These are phyloP conservation scores for Purpureocillium takamizusanense DNA, from an alignment of 2,329 filamentous ascomycete species.

Conservation along the genomic window DNA sequence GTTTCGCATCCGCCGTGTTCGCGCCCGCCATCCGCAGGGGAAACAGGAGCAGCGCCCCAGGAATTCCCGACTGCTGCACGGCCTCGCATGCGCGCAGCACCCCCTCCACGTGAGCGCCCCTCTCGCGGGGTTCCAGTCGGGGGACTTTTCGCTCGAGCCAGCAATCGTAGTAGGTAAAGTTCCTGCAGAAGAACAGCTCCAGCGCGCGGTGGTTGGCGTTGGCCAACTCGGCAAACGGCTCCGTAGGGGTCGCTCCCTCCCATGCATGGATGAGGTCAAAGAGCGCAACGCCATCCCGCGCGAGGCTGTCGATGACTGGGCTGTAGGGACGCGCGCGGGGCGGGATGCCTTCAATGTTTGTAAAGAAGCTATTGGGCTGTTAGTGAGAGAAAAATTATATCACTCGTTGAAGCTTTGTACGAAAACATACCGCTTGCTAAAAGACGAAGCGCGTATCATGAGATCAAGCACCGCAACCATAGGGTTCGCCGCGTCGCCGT, in stretches of 20 bases:
- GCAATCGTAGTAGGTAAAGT: constrained; percentile 13
- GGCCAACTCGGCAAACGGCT: constrained; percentile 2
- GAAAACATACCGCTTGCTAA: constrained; percentile 10
- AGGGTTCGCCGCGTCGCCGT: background rate
- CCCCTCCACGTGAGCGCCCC: background rate
- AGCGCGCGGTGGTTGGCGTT: constrained; percentile 9
- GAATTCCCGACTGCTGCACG: constrained; percentile 5
- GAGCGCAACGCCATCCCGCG: constrained; percentile 5
- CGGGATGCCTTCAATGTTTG: constrained; percentile 7
- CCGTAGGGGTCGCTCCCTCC: background rate
- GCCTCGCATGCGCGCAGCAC: too few species aligned
- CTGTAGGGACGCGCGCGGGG: background rate
- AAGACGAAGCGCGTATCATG: constrained; percentile 8
- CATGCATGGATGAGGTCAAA: background rate
- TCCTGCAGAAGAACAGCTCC: constrained; percentile 12
- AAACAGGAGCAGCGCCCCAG: constrained; percentile 12
- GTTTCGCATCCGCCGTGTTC: background rate
- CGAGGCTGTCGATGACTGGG: constrained; percentile 2
- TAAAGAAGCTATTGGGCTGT: constrained; percentile 9
- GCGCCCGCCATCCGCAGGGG: constrained; percentile 14
- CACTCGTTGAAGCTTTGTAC: background rate
- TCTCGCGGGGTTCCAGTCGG: background rate
- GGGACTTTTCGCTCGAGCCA: constrained; percentile 10
- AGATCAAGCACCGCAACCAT: constrained; percentile 4
- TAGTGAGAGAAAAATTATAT: too few species aligned